Base-by-base conservation (phyloP, 148 eudicot genomes). In the Rhododendron henanense region DNA sequence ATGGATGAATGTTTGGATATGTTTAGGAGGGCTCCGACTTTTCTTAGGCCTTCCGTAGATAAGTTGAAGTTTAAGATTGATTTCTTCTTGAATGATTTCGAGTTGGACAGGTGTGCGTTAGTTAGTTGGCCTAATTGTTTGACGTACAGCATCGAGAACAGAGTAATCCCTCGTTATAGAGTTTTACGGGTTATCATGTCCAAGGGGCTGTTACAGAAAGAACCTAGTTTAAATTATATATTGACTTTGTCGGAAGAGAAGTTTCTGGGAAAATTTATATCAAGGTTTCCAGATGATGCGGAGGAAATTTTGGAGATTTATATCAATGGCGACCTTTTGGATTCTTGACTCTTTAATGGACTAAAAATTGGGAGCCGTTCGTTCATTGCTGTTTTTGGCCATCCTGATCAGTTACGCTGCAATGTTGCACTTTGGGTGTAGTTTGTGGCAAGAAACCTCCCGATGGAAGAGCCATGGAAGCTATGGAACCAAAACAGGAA, bases 81-180 rank as follows among this genome's bases (percentile, higher is more conserved):
- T 35, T 89, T 89, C 44, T 87, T 82, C 77, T 21, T 82, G 67
- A 69, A 89, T 15, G 84, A 84, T 33, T 18, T 83, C 35, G 31
- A 53, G 80, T 82, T 87, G 45, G 84, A 87, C 2, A 89, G 65
- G 83, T 55, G 81, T 6, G 67, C 25, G n/a, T 37, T 89, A 5
- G 81, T 87, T 31, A 45, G 33, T 28, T 31, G 63, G 16, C 87
- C 89, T 4, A 2, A 45, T 7, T 78, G 79, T 83, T 83, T 89
- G 84, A 87, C 59, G 82, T 7, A 28, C 86, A 87, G 87, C 47
- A 39, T 87, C 59, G 87, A 87, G 83, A 37, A 85, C 57, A 85
- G 91, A 85, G 81, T 87, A 82, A 85, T 87, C 31, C 89, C 87
- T 77, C 50, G 91, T 23, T 83, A 53, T 65, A 85, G 76, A 82